phyloP scores from a whole-genome alignment of 345 rosid species.

The Eutrema heterophyllum region DNA sequence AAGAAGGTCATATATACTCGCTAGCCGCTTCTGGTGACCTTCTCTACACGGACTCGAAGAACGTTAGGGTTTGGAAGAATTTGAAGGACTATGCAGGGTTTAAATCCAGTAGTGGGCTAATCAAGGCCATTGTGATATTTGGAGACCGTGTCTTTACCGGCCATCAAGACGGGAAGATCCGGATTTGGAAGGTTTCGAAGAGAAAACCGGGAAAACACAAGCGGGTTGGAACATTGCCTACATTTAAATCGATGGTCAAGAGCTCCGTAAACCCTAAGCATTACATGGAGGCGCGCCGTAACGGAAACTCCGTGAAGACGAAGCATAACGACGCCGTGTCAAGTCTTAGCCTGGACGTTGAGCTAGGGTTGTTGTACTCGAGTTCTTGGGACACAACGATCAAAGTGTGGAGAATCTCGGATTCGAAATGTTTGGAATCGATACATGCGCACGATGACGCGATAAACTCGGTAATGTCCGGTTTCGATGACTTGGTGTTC shows the following conservation, averaged over 20 bases:
- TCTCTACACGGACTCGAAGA: conserved; percentile 65
- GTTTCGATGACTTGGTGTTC: conserved; percentile 47
- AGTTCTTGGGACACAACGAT: conserved; percentile 67
- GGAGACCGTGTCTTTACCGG: conserved; percentile 54
- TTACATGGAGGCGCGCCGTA: conserved; percentile 46
- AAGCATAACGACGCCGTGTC: conserved; percentile 67
- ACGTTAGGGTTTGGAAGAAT: conserved; percentile 70
- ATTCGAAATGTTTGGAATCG: conserved; percentile 57
- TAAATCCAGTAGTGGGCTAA: conserved; percentile 56
- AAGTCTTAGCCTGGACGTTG: conserved; percentile 50
- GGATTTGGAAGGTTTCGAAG: conserved; percentile 53
- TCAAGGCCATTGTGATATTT: conserved; percentile 41
- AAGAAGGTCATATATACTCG: conserved; percentile 70
- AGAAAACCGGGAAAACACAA: conserved; percentile 37
- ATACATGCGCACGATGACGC: conserved; percentile 66
- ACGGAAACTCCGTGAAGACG: conserved; percentile 40
- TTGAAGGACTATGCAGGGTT: conserved; percentile 53
- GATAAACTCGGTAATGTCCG: conserved; percentile 47
- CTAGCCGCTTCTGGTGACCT: conserved; percentile 54
- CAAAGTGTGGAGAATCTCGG: conserved; percentile 56
- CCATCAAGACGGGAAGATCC: conserved; percentile 65
- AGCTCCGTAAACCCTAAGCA: conserved; percentile 56
- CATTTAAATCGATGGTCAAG: conserved; percentile 45
- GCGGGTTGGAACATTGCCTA: conserved; percentile 49
- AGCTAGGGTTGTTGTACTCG: conserved; percentile 48